phyloP scores from a whole-genome alignment of 1,284 basidiomycete species.

The Irpex sp. region DNA sequence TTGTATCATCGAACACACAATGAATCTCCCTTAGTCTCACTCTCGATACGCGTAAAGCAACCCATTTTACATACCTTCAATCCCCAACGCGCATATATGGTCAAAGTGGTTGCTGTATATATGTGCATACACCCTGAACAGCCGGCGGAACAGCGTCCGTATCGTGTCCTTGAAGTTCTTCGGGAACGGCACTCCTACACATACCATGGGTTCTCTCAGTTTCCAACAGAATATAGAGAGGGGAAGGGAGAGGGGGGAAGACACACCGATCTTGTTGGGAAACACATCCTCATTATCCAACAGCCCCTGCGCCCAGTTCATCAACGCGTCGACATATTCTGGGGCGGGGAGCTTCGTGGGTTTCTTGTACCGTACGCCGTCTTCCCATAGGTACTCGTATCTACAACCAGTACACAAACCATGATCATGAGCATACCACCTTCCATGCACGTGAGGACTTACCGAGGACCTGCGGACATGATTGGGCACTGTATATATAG shows the following conservation, averaged over 20 bases:
- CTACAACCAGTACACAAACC: conserved; percentile 31
- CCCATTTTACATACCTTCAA: conserved; percentile 85
- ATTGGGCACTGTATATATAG: conserved; percentile 72
- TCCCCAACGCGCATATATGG: conserved; percentile 95
- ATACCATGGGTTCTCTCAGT: conserved; percentile 28
- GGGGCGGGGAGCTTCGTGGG: conserved; percentile 94
- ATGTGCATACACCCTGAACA: conserved; percentile 98
- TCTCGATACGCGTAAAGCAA: no score
- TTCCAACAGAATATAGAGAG: background rate
- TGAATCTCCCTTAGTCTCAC: background rate
- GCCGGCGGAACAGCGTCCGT: conserved; percentile 85
- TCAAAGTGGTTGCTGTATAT: conserved; percentile 99
- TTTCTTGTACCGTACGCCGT: conserved; percentile 84
- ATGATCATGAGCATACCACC: background rate
- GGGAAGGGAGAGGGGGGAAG: background rate
- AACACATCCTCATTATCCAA: conserved; percentile 93
- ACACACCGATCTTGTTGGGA: conserved; percentile 87
- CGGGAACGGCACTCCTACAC: conserved; percentile 92
- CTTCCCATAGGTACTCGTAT: conserved; percentile 99
- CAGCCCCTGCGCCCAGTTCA: conserved; percentile 97
- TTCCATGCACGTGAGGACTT: conserved; percentile 19
- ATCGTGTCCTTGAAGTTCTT: conserved; percentile 88
- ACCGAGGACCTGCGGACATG: conserved; percentile 98
- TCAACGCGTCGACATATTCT: conserved; percentile 96
- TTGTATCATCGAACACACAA: conserved; percentile 28